Evolutionary conservation across 306 rosid species (phyloP).

Genomic region (Malus orientalis): DNA sequence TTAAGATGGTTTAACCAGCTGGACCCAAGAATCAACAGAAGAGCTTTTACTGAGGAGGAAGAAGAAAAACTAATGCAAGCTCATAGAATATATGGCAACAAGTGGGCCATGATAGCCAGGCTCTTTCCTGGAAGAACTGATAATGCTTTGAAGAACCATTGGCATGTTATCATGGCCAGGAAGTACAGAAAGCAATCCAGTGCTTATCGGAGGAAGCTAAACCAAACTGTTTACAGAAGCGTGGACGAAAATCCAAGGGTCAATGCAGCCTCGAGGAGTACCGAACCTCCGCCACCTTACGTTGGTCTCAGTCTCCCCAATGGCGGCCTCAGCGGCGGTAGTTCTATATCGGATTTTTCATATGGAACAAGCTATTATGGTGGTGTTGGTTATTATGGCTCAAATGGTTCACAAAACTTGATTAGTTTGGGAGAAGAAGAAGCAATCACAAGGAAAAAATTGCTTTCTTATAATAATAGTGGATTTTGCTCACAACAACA

Average conservation of each 20-base stretch:
- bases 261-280: slow-evolving; percentile 12
- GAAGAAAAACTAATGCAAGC: slow-evolving; percentile 96
- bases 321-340: slow-evolving; percentile 8
- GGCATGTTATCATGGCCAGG: slow-evolving; percentile 99
- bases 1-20: slow-evolving; percentile 96
- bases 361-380: slow-evolving; percentile 27
- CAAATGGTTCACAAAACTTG: slow-evolving; percentile 31
- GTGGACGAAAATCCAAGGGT: slow-evolving; percentile 43
- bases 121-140: slow-evolving; percentile 97
- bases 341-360: slow-evolving; percentile 19
- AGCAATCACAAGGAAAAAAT: slow-evolving; percentile 26
- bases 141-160: slow-evolving; percentile 94
- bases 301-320: slow-evolving; percentile 16
- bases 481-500: slow-evolving; percentile 33
- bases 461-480: slow-evolving; percentile 14
- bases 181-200: slow-evolving; percentile 86
- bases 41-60: slow-evolving; percentile 83
- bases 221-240: slow-evolving; percentile 52
- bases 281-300: slow-evolving; percentile 18
- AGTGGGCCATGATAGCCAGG: slow-evolving; percentile 99
- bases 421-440: slow-evolving; percentile 34
- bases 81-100: slow-evolving; percentile 89
- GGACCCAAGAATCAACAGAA: slow-evolving; percentile 93
- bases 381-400: slow-evolving; percentile 22
- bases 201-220: slow-evolving; percentile 73